These are phyloP conservation scores for Acacia confusa DNA, from an alignment of 306 rosid genomes.

Conservation along the genomic window DNA sequence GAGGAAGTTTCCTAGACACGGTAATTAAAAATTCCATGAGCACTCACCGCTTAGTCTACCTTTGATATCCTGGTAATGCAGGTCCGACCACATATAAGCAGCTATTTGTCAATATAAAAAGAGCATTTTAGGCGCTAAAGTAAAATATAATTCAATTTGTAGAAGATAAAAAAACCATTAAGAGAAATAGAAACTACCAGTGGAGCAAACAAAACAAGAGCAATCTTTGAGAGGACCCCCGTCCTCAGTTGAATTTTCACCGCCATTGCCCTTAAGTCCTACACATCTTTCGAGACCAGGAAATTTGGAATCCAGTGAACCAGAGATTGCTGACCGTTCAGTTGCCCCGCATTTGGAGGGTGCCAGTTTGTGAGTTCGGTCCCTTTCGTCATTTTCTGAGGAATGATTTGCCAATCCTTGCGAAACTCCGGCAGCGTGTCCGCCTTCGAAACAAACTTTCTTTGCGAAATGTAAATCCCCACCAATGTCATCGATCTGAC, in stretches of 20 bases:
- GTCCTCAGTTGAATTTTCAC: slow-evolving; percentile 26
- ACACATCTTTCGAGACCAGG: slow-evolving; percentile 60
- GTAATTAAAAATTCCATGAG: background rate
- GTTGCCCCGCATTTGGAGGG: slow-evolving; percentile 24
- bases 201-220: slow-evolving; percentile 81
- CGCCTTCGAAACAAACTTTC: slow-evolving; percentile 34
- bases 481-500: slow-evolving; percentile 13
- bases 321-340: slow-evolving; percentile 37
- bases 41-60: slow-evolving; percentile 75
- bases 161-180: background rate
- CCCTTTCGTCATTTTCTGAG: slow-evolving; percentile 35
- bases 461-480: slow-evolving; percentile 35
- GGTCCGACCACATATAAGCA: slow-evolving; percentile 83
- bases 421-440: slow-evolving; percentile 24
- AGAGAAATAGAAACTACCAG: slow-evolving; percentile 52
- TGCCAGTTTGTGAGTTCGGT: slow-evolving; percentile 22
- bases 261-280: slow-evolving; percentile 36
- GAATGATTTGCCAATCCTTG: slow-evolving; percentile 26
- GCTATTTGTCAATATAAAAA: slow-evolving; percentile 48
- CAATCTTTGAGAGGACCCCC: slow-evolving; percentile 56
- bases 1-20: background rate
- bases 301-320: slow-evolving; percentile 40
- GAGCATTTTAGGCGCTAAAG: slow-evolving; percentile 18
- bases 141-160: background rate
- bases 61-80: slow-evolving; percentile 87